A percentile compares a stretch with the other conserved stretches of the same genome.
Conservation (phyloP, 208 protist species). For the Acanthamoeba castellanii region DNA sequence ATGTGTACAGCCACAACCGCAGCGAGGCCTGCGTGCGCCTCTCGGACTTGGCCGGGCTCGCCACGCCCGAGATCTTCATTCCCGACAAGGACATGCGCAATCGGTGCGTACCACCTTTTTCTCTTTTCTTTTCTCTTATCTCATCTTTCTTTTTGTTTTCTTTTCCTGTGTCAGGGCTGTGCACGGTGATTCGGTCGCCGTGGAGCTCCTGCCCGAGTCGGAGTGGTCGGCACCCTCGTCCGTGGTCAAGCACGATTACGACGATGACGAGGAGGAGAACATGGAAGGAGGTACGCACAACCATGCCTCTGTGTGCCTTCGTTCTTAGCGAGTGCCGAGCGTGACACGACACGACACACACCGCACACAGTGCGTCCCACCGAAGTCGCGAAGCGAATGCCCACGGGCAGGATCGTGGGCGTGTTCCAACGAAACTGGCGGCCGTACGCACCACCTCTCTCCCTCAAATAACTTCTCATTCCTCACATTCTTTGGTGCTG, state of each 20-base stretch:
- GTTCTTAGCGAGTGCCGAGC: not conserved
- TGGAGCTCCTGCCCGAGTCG: slow-evolving; percentile 49
- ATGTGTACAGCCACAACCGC: slow-evolving; percentile 42
- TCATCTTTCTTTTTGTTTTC: no score
- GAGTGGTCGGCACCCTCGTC: slow-evolving; percentile 43
- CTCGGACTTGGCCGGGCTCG: slow-evolving; percentile 18
- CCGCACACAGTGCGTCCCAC: slow-evolving; percentile 19
- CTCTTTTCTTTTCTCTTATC: no score
- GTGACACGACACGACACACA: not conserved
- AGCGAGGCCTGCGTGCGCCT: slow-evolving; percentile 60
- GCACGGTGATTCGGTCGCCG: slow-evolving; percentile 49
- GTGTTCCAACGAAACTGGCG: slow-evolving; percentile 80
- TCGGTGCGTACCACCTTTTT: not conserved
- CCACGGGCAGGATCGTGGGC: slow-evolving; percentile 80
- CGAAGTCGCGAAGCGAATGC: slow-evolving; percentile 26
- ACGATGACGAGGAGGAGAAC: slow-evolving; percentile 49
- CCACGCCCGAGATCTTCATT: slow-evolving; percentile 62
- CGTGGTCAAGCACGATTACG: slow-evolving; percentile 8
- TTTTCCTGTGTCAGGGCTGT: no score
- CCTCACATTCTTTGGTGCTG: not conserved
- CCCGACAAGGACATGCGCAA: slow-evolving; percentile 22
- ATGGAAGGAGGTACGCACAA: slow-evolving; percentile 6
- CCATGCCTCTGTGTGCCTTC: no score
- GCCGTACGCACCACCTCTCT: slow-evolving; percentile 1
- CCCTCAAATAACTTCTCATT: slow-evolving; percentile 36